Percentiles rank a stretch among this genome's conserved stretches.
Evolutionary conservation across 768 basidiomycete species (phyloP).

Genomic region (Hericium alpestre): DNA sequence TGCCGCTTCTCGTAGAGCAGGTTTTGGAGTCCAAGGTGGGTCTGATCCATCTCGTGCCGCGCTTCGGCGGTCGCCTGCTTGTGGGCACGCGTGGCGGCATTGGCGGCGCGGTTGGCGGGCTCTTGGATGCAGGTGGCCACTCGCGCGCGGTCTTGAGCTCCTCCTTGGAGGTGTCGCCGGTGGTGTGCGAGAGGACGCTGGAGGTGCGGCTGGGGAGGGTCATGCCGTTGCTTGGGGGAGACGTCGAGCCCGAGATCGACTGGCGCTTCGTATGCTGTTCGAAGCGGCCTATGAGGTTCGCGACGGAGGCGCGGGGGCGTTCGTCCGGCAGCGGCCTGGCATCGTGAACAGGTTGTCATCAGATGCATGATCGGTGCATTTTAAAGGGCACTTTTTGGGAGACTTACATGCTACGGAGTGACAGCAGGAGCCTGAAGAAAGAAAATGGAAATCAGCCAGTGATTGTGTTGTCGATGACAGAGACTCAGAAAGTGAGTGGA

Average conservation of each 20-base stretch:
- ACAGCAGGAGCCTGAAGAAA: background rate
- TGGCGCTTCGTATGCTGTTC: slow-evolving; percentile 63
- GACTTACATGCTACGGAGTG: background rate
- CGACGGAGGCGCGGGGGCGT: slow-evolving; percentile 75
- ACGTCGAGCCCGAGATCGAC: slow-evolving; percentile 23
- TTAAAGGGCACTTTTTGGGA: no score
- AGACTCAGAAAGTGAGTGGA: background rate
- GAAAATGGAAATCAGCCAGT: no score
- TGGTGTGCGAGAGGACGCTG: slow-evolving; percentile 56
- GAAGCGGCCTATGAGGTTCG: slow-evolving; percentile 84
- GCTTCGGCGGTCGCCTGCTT: slow-evolving; percentile 66
- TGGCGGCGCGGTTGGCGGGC: slow-evolving; percentile 51
- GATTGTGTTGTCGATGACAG: background rate
- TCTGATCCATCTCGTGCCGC: slow-evolving; percentile 83
- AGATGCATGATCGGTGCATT: background rate
- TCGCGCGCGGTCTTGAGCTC: slow-evolving; percentile 64
- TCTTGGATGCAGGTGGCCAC: slow-evolving; percentile 45
- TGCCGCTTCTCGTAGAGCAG: slow-evolving; percentile 83
- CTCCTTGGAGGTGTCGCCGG: slow-evolving; percentile 55
- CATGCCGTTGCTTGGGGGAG: slow-evolving; percentile 15
- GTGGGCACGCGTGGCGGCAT: slow-evolving; percentile 57
- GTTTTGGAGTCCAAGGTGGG: slow-evolving; percentile 78
- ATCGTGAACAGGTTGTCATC: background rate
- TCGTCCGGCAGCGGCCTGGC: slow-evolving; percentile 80
- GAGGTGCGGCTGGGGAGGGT: slow-evolving; percentile 39